Evolutionary conservation across 495 filamentous ascomycete genomes (phyloP), one percentile per base, ranked within the genome.

Genomic region (Monascus purpureus): DNA sequence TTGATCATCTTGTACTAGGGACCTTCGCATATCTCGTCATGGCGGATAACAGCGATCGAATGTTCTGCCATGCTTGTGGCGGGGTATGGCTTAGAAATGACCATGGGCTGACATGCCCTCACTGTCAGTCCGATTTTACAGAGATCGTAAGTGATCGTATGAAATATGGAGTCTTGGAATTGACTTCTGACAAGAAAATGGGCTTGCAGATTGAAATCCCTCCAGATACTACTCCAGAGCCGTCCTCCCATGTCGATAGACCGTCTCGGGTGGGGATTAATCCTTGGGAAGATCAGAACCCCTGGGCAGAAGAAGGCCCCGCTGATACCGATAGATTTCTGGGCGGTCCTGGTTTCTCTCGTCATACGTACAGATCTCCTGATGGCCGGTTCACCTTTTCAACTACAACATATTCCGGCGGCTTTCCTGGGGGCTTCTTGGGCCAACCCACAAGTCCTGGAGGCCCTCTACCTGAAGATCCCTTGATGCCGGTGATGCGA

Each of bases 41-140:
- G 52, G 42, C 42, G 31, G 56, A 57, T 28, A 33, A 28, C 29
- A 48, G 60, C 40, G 78, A 92, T 50, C 61, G 84, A 13, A 74
- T 94, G 28, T 82, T 67, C 45, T 97, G 90, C 51, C 83, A 95
- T 52, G 43, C 55, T 20, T 96, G 90, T 61, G 43, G 66, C 23
- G 62, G 77, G 28, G 79, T 93, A 43, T 95, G 82, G 84, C 77
- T 72, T 37, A 61, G 69, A 32, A 71, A 81, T 43, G 66, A 79
- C 34, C 59, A 66, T 39, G 70, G 67, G 20, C 53, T 93, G 31
- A 52, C 50, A 8, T 97, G 90, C 40, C 86, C 87, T n/a, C 46
- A 55, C 6, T 97, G 90, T 47, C 37, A 63, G 8, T 70, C 72
- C n/a, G 81, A 92, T 4, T 75, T 81, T 48, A 80, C 72, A 5